Evolutionary conservation across 108 stramenopile species (phyloP), one percentile per base, ranked within the genome.

Genomic region (Nitzschia inconspicua): DNA sequence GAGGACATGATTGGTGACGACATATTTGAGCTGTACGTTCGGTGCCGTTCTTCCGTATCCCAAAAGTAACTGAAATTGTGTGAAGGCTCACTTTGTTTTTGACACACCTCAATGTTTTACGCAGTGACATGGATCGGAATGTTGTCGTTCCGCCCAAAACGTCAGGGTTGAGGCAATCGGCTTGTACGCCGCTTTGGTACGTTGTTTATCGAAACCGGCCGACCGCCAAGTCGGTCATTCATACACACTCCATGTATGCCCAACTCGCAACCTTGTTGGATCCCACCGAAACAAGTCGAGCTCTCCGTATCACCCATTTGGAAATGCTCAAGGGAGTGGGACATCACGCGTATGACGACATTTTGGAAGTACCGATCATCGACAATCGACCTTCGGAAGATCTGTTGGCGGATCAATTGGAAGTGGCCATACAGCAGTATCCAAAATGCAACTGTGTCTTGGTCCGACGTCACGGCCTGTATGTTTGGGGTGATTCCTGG

Each of bases 291-390:
- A 39, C 23, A n/a, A n/a, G 49, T 3, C 53, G 70, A 11, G 71
- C 68, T 13, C 67, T 96, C 35, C 73, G 69, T 36, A 58, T 94
- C n/a, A 96, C 95, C 7, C 93, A 96, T 59, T 74, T 94, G 60
- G 97, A 98, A 76, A 98, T 98, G 97, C 74, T 98, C 51, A 98
- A 98, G 73, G 97, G 97, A 1, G 88, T 96, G 9, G 88, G 85
- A 2, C 82, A 90, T 57, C 93, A 95, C 59, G 84, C 86, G 9
- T 96, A 83, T 58, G 86, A 96, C 66, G 85, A 86, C 60, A 63
- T 88, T 2, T 68, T 96, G 39, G 94, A 91, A 44, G 67, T 98
- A 27, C 97, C 97, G n/a, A 91, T 98, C 55, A 95, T 98, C 61
- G 93, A 96, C 51, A 98, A 98, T 78, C 91, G 93, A 25, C 91